Evolutionary conservation across 371 early-diverging fungal species (phyloP), one percentile per base, ranked within the genome.

Genomic region (Lichtheimia ornata): DNA sequence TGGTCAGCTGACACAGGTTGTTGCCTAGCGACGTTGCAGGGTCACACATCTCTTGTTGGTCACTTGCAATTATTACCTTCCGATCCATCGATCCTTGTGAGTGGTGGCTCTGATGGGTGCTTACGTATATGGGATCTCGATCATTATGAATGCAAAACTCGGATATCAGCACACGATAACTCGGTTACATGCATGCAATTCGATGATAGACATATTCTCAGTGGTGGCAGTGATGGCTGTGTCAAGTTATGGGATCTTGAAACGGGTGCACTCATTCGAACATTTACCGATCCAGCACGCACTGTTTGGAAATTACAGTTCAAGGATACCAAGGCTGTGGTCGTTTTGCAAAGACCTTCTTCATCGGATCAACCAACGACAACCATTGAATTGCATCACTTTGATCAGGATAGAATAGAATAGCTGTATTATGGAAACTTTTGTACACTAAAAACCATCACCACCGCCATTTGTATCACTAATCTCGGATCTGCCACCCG

Each of bases 121-220:
- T 80, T 93, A 27, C 86, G 91, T 22, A 84, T 97, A 12, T 97
- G 98, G 98, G 84, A 85, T 49, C 84, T 92, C 13, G 78, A 76
- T 13, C 84, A 76, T 27, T 77, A 81, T 54, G 79, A 83, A 41
- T 86, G 91, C 42, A 76, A 82, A 28, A 83, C 83, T 41, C 83
- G 82, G 14, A 84, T 93, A 17, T 84, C 84, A 28, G 92, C 92
- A 0, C 94, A 94, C 56, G 73, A 84, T 20, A 90, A 90, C 30
- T 91, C 93, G 1, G 91, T 94, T 5, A 92, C 94, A 0, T 90
- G 91, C 64, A 82, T 94, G 52, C 93, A 93, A 61, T 89, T 89
- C 68, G 94, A 94, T 61, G 74, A 79, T 49, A 75, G 87, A 54
- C 85, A 91, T 17, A 88, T 94, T 54, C 82, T 94, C 5, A 88